Evolutionary conservation across 768 basidiomycete genomes (phyloP), one percentile per base, ranked within the genome.

Genomic region (Crepidotus variabilis): DNA sequence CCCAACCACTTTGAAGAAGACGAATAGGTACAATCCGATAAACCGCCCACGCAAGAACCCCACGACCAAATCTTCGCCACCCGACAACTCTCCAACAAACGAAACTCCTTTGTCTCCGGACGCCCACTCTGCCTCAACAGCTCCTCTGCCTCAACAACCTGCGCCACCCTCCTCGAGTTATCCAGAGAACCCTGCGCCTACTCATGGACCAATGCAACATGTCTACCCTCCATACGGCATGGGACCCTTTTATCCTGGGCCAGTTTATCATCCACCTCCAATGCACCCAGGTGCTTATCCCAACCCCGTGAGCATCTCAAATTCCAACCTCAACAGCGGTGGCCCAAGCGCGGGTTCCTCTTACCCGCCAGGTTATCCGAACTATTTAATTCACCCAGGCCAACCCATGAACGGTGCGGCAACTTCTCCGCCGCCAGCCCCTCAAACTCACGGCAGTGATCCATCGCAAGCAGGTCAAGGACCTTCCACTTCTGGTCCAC

Each of bases 11-110:
- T 36, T 58, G 21, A 71, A 66, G 43, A 80, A 78, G 61, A 55
- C 55, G 43, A 75, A 74, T 58, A 74, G 81, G 20, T 80, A 61
- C 60, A 72, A 71, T 32, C 80, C 82, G 35, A 66, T 51, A 80
- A 79, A 63, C 72, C 72, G n/a, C 28, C 67, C 3, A 72, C 75
- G 49, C 28, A 78, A 71, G 61, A 63, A 69, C n/a, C 72, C 66
- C 23, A 70, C 13, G 13, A 20, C 14, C 11, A 28, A 66, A 54
- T 52, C 61, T 11, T 58, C 63, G 18, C 58, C 63, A 34, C 59
- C 58, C 18, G 67, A 67, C 10, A 56, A 54, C 6, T 47, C 47
- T 21, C 52, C 24, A 67, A 6, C 59, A 63, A 21, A 59, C 57
- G 18, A 61, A 51, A 2, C 61, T 55, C 60, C 67, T 11, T 63